Evolutionary conservation across 768 basidiomycete species (phyloP).

Genomic region (Clavaria fumosa): DNA sequence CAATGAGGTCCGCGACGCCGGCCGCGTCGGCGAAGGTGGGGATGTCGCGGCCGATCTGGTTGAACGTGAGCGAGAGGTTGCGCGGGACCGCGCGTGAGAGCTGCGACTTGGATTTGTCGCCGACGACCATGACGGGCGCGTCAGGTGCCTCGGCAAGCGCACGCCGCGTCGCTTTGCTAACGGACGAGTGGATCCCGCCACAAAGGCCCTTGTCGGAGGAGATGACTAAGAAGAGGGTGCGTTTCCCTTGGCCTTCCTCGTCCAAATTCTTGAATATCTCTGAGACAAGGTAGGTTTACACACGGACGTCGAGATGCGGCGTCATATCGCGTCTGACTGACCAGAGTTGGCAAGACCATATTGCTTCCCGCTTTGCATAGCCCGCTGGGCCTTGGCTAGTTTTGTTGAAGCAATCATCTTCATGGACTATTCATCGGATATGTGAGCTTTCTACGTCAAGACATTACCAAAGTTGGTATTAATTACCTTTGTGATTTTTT

Average conservation of each 20-base stretch:
- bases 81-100: conserved; percentile 48
- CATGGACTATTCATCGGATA: conserved; percentile 51
- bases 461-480: background rate
- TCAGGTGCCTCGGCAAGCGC: conserved; percentile 36
- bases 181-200: conserved; percentile 97
- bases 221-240: conserved; percentile 83
- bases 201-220: conserved; percentile 99
- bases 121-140: conserved; percentile 73
- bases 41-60: conserved; percentile 94
- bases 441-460: conserved; percentile 4
- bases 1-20: conserved; percentile 83
- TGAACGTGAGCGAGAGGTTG: conserved; percentile 78
- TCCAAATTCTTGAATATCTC: conserved; percentile 79
- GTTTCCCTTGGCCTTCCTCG: conserved; percentile 50
- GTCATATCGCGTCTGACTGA: conserved; percentile 22
- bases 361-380: conserved; percentile 81
- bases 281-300: conserved; percentile 17
- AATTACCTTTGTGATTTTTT: conserved; percentile 97
- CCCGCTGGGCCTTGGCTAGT: conserved; percentile 86
- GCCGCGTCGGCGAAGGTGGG: conserved; percentile 96
- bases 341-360: conserved; percentile 89
- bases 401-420: conserved; percentile 99
- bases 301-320: conserved; percentile 5
- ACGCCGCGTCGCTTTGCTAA: conserved; percentile 76
- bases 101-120: conserved; percentile 96